Evolutionary conservation across 2,329 filamentous ascomycete species (phyloP), one percentile per base, ranked within the genome.

Genomic region (Fusarium sp.): DNA sequence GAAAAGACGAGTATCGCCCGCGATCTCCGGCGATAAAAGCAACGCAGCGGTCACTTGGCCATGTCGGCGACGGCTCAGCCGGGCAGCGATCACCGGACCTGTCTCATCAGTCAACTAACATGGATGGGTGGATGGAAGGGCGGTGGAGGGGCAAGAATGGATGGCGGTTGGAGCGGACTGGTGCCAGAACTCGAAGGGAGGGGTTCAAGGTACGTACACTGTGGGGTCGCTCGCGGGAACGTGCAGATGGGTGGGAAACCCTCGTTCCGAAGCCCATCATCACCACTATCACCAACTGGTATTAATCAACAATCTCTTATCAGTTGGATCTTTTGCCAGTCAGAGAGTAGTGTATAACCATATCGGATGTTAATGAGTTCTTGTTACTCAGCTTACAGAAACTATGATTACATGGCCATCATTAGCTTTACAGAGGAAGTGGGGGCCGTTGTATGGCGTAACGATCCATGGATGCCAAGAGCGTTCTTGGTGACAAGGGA

Each of bases 81-180:
- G 68, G 63, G 60, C 63, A 71, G 73, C 71, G 70, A 75, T 75
- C 73, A 75, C 73, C 70, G 56, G 73, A 75, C 71, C 58, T 56
- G 36, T 51, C 62, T 58, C 57, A 42, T 29, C 57, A 61, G 64
- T 67, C 63, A 55, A 68, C 71, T 65, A 73, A 68, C 23, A 49
- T 29, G 23, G 23, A 49, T 27, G 42, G 42, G 23, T 27, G 42
- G 42, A 27, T 16, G 44, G 44, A 49, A 49, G 65, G 64, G 68
- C 65, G 60, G 58, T 58, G 61, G 70, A 71, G 70, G 72, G 67
- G 69, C 66, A 58, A 71, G 70, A 54, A 54, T n/a, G 38, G 62
- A 50, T n/a, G 38, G 62, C 40, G 62, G 49, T 57, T 62, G 57
- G 27, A 55, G 65, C 56, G 54, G 61, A 62, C 31, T 23, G 61